Conservation (phyloP, 352 stramenopile species). For the Phytophthora brassicae region DNA sequence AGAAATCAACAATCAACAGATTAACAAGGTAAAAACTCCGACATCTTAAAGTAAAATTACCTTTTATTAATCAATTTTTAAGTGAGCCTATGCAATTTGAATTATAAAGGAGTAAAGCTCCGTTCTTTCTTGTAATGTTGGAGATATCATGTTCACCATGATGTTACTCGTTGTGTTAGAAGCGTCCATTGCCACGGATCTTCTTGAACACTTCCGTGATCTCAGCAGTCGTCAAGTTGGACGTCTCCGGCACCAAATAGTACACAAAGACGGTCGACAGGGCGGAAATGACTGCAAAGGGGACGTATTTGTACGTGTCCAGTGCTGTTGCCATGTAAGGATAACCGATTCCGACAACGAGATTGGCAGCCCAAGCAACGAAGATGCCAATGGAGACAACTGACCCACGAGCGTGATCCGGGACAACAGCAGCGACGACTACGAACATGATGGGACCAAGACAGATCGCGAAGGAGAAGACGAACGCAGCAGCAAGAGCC, state of each 20-base stretch:
- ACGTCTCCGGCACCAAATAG: slow-evolving; percentile 40
- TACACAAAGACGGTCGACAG: slow-evolving; percentile 30
- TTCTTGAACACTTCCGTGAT: slow-evolving; percentile 41
- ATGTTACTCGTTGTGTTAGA: slow-evolving; percentile 15
- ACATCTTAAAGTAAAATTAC: too few relatives aligned
- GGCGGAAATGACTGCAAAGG: slow-evolving; percentile 28
- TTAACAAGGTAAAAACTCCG: too few relatives aligned
- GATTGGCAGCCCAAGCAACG: slow-evolving; percentile 38
- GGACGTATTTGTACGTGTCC: slow-evolving; percentile 35
- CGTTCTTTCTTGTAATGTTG: background rate
- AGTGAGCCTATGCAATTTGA: background rate
- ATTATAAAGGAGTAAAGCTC: background rate
- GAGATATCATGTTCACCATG: slow-evolving; percentile 12
- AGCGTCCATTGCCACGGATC: slow-evolving; percentile 30
- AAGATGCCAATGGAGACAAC: slow-evolving; percentile 32
- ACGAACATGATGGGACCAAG: slow-evolving; percentile 40
- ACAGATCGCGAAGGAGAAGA: slow-evolving; percentile 30
- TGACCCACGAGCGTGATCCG: slow-evolving; percentile 34
- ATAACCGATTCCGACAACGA: slow-evolving; percentile 49
- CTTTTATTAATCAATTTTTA: too few relatives aligned
- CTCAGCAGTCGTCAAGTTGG: slow-evolving; percentile 35
- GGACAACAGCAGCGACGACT: slow-evolving; percentile 43
- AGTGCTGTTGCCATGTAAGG: slow-evolving; percentile 34
- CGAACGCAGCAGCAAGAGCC: slow-evolving; percentile 26
- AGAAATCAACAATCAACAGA: too few relatives aligned